Percentiles rank a stretch among this genome's conserved stretches.
phyloP scores from a whole-genome alignment of 129 eudicot species.

The Centaurea solstitialis region DNA sequence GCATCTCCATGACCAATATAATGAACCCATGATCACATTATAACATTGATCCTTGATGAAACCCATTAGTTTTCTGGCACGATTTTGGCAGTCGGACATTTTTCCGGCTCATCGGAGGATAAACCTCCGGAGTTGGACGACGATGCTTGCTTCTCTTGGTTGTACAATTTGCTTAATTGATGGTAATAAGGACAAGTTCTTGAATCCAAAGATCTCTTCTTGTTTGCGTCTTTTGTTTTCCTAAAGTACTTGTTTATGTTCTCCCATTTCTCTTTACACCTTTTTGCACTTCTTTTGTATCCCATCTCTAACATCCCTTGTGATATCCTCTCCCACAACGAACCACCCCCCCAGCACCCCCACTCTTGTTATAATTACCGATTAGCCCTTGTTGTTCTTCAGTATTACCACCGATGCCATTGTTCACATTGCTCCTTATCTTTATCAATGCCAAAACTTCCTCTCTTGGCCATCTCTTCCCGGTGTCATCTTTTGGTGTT shows the following conservation, averaged over 20 bases:
- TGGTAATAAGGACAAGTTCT: slow-evolving; percentile 91
- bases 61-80: slow-evolving; percentile 12
- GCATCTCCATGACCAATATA: slow-evolving; percentile 5
- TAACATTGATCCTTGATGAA: not conserved
- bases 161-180: slow-evolving; percentile 64
- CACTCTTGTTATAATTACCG: not conserved
- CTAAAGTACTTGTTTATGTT: slow-evolving; percentile 87
- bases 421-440: slow-evolving; percentile 56
- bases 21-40: not conserved
- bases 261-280: slow-evolving; percentile 98
- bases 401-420: slow-evolving; percentile 1
- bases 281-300: slow-evolving; percentile 77
- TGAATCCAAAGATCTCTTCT: slow-evolving; percentile 80
- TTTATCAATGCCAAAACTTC: slow-evolving; percentile 81
- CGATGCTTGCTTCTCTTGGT: slow-evolving; percentile 43
- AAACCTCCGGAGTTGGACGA: slow-evolving; percentile 17
- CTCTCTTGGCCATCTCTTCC: slow-evolving; percentile 87
- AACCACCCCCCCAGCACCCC: slow-evolving; percentile 29
- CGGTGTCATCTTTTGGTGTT: slow-evolving; percentile 42
- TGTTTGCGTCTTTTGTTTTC: slow-evolving; percentile 73
- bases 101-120: slow-evolving; percentile 19
- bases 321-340: slow-evolving; percentile 86
- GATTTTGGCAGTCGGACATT: not conserved
- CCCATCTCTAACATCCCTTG: slow-evolving; percentile 76
- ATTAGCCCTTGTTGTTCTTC: slow-evolving; percentile 18